Evolutionary conservation across 2,329 filamentous ascomycete species (phyloP).

Genomic region (Exophiala mesophila): DNA sequence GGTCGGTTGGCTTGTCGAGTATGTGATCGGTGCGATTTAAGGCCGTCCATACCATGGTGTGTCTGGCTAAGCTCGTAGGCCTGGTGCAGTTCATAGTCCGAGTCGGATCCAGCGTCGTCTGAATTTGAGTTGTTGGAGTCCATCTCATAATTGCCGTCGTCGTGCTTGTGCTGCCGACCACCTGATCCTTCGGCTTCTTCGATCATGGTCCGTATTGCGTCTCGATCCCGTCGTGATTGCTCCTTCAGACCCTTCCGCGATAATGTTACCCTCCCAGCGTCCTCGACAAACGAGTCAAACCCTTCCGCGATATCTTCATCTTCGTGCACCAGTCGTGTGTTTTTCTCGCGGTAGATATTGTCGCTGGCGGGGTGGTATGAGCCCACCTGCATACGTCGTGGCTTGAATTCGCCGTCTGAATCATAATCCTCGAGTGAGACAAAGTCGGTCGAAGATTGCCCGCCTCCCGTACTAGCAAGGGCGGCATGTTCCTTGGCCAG

Average conservation of each 20-base stretch:
- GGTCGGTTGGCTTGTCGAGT: constrained; percentile 18
- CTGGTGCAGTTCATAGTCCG: constrained; percentile 59
- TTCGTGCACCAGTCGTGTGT: constrained; percentile 72
- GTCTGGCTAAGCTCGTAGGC: constrained; percentile 87
- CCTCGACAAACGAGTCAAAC: constrained; percentile 86
- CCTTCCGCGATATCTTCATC: constrained; percentile 92
- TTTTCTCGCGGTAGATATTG: constrained; percentile 55
- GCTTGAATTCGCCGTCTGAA: constrained; percentile 26
- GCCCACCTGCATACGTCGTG: constrained; percentile 31
- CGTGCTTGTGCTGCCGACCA: not conserved
- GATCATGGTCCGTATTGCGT: constrained; percentile 80
- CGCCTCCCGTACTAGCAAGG: not conserved
- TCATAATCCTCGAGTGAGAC: constrained; percentile 36
- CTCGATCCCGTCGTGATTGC: constrained; percentile 47
- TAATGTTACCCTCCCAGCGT: constrained; percentile 67
- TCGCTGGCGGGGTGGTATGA: constrained; percentile 8
- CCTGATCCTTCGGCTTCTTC: constrained; percentile 59
- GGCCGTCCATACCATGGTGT: constrained; percentile 74
- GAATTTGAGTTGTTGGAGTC: constrained; percentile 59
- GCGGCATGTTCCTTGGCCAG: constrained; percentile 61
- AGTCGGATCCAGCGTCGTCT: constrained; percentile 60
- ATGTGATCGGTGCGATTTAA: constrained; percentile 30
- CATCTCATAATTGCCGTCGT: constrained; percentile 31
- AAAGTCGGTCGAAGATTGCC: constrained; percentile 30
- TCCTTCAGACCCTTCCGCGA: constrained; percentile 59